phyloP scores from a whole-genome alignment of 768 basidiomycete species.

The Melanogaster broomeanus region DNA sequence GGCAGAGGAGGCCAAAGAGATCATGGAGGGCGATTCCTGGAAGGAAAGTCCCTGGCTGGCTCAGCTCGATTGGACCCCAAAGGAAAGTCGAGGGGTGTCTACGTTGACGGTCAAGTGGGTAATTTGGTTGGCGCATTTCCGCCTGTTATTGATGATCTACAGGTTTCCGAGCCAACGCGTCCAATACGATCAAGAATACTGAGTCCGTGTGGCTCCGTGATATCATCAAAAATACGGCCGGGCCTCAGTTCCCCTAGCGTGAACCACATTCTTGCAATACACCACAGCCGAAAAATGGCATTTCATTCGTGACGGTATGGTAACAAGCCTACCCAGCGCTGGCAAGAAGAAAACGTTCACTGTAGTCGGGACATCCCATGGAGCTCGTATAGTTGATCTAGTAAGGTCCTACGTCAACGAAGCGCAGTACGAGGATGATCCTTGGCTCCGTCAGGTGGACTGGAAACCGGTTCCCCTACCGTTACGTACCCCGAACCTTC shows the following conservation, averaged over 20 bases:
- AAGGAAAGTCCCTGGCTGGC: constrained; percentile 78
- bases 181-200: constrained; percentile 2
- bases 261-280: constrained; percentile 53
- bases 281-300: constrained; percentile 68
- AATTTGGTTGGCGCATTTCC: not conserved
- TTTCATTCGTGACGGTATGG: constrained; percentile 37
- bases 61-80: constrained; percentile 96
- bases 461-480: constrained; percentile 51
- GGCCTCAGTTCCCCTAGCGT: constrained; percentile 36
- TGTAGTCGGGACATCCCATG: constrained; percentile 50
- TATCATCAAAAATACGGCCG: constrained; percentile 45
- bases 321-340: constrained; percentile 45
- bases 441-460: constrained; percentile 67
- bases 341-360: constrained; percentile 42
- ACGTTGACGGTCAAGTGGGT: constrained; percentile 32
- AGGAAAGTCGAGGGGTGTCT: constrained; percentile 70
- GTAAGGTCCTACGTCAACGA: constrained; percentile 39
- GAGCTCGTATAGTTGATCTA: constrained; percentile 40
- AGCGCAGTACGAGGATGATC: constrained; percentile 37
- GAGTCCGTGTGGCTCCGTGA: constrained; percentile 62
- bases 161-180: constrained; percentile 4
- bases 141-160: not conserved
- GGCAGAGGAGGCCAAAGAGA: constrained; percentile 55
- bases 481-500: not conserved
- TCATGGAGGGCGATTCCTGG: constrained; percentile 59